Base-by-base conservation (phyloP, 257 asterid species). In the Linderniella brevidens region DNA sequence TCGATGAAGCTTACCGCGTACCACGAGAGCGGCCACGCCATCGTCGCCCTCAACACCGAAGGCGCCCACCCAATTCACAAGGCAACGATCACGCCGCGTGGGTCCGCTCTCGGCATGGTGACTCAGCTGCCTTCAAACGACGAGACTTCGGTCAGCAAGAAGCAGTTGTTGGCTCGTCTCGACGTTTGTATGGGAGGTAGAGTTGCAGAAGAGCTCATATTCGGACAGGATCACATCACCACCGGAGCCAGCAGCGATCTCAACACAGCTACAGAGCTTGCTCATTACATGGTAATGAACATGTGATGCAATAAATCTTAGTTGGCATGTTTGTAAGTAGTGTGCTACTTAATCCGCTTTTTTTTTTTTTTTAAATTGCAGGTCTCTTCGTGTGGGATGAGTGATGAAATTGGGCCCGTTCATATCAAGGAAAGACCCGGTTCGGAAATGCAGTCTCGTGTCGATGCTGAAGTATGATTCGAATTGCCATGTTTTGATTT, bases 151-250 rank as follows among this genome's bases (percentile, higher is more conserved):
- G 64, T 81, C 67, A 88, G 95, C 84, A 88, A 78, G 68, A 88
- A 73, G 56, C 95, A 88, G 69, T 61, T 88, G 67, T 54, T 88
- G 68, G 95, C 98, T 14, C 96, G 94, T 9, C 87, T 88, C 36
- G 98, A 88, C 68, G 98, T 88, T 41, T 88, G 98, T 63, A 88
- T 88, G 95, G 98, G 98, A 47, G 95, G 98, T 44, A 70, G 95
- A 73, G 95, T 85, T 20, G 98, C 95, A 0, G 98, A 88, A 62
- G 98, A 84, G 62, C 94, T 88, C 48, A 74, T 84, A 60, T 88
- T 88, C 45, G 98, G 98, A 48, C 61, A 73, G 65, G 95, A 88
- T 65, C 70, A 78, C 53, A 53, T 88, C 32, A 88, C 96, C n/a
- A 88, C 94, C 35, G 95, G 98, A 64, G 96, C 96, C 39, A 80